These are phyloP conservation scores for Globisporangium solare DNA, from an alignment of 352 stramenopile genomes.

Conservation along the genomic window DNA sequence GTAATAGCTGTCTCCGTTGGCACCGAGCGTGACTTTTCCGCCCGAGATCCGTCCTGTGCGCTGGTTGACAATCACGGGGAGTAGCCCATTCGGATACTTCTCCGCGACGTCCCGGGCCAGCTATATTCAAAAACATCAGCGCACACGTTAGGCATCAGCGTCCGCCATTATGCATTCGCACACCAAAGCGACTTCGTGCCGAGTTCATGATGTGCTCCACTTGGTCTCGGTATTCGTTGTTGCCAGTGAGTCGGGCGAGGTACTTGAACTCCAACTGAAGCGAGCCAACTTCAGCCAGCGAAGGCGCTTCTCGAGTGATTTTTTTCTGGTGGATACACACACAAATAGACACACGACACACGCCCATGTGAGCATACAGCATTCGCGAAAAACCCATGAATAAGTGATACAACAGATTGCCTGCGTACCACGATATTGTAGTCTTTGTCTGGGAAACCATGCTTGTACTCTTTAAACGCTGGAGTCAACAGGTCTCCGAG, in stretches of 20 bases:
- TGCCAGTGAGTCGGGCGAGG: constrained; percentile 50
- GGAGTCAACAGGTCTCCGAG: constrained; percentile 57
- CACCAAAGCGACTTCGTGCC: constrained; percentile 18
- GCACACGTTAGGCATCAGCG: too few species aligned
- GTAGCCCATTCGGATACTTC: constrained; percentile 46
- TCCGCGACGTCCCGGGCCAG: constrained; percentile 44
- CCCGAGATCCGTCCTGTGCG: constrained; percentile 31
- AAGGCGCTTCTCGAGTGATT: constrained; percentile 26
- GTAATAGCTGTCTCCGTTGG: constrained; percentile 82
- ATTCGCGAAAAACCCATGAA: too few species aligned
- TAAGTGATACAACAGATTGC: neutral
- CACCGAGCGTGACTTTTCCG: constrained; percentile 65
- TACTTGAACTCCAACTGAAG: constrained; percentile 86
- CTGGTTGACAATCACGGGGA: constrained; percentile 48
- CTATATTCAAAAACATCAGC: constrained; percentile 12
- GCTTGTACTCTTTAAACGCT: constrained; percentile 41
- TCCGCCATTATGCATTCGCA: neutral
- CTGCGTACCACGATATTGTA: constrained; percentile 52
- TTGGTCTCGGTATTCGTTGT: constrained; percentile 56
- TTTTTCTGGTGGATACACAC: constrained; percentile 23
- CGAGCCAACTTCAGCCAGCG: constrained; percentile 60
- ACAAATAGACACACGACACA: neutral
- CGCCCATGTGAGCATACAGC: neutral
- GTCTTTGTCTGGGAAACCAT: constrained; percentile 62
- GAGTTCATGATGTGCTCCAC: constrained; percentile 67